phyloP scores from a whole-genome alignment of 805 yeast genomes.

The Ogataea corticis region DNA sequence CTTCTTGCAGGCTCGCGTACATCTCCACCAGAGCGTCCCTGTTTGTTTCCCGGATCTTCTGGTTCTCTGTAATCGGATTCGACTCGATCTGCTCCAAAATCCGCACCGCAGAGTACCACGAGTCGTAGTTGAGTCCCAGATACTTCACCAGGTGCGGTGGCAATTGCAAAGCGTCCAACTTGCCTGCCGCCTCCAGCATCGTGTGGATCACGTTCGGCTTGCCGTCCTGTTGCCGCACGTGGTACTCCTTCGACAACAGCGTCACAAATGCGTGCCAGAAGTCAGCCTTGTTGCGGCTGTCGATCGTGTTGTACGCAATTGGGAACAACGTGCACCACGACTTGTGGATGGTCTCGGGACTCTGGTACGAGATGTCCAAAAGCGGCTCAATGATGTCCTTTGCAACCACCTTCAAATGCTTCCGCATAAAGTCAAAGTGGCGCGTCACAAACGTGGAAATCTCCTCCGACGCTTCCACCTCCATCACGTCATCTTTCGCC shows the following conservation, averaged over 20 bases:
- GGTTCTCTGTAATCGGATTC: slow-evolving; percentile 51
- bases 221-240: slow-evolving; percentile 82
- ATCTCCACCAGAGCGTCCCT: slow-evolving; percentile 89
- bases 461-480: slow-evolving; percentile 20
- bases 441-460: slow-evolving; percentile 21
- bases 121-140: slow-evolving; percentile 79
- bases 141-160: slow-evolving; percentile 95
- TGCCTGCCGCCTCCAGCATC: slow-evolving; percentile 78
- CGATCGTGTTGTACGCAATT: slow-evolving; percentile 69
- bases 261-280: slow-evolving; percentile 80
- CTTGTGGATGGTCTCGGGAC: slow-evolving; percentile 73
- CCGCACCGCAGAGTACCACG: slow-evolving; percentile 88
- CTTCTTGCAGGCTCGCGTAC: slow-evolving; percentile 86
- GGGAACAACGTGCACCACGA: slow-evolving; percentile 89
- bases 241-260: slow-evolving; percentile 85
- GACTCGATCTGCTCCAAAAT: slow-evolving; percentile 71
- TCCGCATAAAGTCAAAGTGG: slow-evolving; percentile 28
- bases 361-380: slow-evolving; percentile 77
- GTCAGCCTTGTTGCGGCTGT: slow-evolving; percentile 78
- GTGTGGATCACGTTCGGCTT: slow-evolving; percentile 87
- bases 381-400: slow-evolving; percentile 68
- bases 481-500: slow-evolving; percentile 12
- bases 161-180: slow-evolving; percentile 68
- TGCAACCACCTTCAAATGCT: slow-evolving; percentile 43
- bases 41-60: slow-evolving; percentile 77